Evolutionary conservation across 257 asterid genomes (phyloP).

Genomic region (Anisodus tanguticus): DNA sequence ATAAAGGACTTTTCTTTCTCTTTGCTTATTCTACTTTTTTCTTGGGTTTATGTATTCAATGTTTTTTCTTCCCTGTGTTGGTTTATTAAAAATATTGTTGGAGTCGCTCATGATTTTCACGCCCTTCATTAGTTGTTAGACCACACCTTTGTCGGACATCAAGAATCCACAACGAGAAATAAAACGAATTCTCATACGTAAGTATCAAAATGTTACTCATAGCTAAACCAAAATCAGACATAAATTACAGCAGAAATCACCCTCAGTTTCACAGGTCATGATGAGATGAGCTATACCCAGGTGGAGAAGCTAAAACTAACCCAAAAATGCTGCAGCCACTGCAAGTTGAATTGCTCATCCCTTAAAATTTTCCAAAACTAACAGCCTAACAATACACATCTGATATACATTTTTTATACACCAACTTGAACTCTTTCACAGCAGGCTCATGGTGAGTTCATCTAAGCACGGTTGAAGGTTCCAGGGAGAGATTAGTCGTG

Average conservation of each 20-base stretch:
- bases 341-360: constrained; percentile 18
- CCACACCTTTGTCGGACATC: too few relatives aligned
- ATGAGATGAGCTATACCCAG: constrained; percentile 6
- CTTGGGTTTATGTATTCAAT: not conserved
- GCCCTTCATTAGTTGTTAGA: too few relatives aligned
- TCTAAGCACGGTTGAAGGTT: constrained; percentile 51
- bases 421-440: not conserved
- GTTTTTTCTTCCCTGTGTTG: not conserved
- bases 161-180: too few relatives aligned
- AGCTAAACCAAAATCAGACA: not conserved
- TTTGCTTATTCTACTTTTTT: not conserved
- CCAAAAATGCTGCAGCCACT: constrained; percentile 60
- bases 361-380: constrained; percentile 3
- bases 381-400: constrained; percentile 3
- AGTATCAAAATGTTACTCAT: not conserved
- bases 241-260: not conserved
- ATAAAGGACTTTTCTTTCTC: too few relatives aligned
- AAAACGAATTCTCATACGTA: too few relatives aligned
- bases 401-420: constrained; percentile 25
- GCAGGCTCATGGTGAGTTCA: constrained; percentile 28
- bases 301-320: constrained; percentile 47
- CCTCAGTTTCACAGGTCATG: constrained; percentile 5
- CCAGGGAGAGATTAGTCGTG: constrained; percentile 52
- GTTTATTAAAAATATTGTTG: too few relatives aligned
- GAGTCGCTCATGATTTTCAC: too few relatives aligned